A percentile compares a stretch with the other conserved stretches of the same genome.
Conservation (phyloP, 2,329 filamentous ascomycete species). For the Ophiostoma sp. region DNA sequence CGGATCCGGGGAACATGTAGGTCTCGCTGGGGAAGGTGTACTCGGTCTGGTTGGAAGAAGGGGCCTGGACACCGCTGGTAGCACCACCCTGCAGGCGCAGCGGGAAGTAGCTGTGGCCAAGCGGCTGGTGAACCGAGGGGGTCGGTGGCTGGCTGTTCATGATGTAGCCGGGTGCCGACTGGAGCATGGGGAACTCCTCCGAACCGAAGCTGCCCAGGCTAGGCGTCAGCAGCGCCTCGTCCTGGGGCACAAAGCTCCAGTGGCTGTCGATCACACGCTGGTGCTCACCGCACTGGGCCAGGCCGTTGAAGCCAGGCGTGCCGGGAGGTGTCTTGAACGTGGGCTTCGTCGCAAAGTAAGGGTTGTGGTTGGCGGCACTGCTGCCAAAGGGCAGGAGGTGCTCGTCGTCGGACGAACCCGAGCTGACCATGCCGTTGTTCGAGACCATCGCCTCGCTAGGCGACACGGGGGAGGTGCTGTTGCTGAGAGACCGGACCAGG, state of each 20-base stretch:
- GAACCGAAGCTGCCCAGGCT: conserved; percentile 47
- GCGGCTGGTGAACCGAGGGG: conserved; percentile 49
- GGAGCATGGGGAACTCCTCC: conserved; percentile 46
- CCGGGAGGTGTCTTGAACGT: conserved; percentile 26
- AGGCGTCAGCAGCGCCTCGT: conserved; percentile 53
- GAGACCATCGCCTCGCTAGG: conserved; percentile 3
- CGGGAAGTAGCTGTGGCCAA: conserved; percentile 45
- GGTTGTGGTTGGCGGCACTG: neutral
- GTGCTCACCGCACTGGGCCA: conserved; percentile 34
- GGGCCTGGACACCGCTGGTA: conserved; percentile 26
- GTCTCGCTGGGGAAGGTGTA: conserved; percentile 55
- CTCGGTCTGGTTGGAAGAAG: conserved; percentile 43
- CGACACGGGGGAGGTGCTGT: conserved; percentile 13
- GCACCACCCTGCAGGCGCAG: conserved; percentile 35
- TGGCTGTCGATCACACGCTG: conserved; percentile 40
- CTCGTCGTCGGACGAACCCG: conserved; percentile 25
- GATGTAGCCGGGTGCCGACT: conserved; percentile 47
- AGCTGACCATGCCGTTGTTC: neutral
- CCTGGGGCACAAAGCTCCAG: conserved; percentile 40
- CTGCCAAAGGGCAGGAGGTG: neutral
- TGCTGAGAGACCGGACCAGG: conserved; percentile 34
- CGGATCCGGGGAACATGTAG: conserved; percentile 38
- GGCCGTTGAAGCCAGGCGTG: conserved; percentile 23
- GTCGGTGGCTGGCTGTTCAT: conserved; percentile 52
- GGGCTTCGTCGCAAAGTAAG: conserved; percentile 10